Base-by-base conservation (phyloP, 768 basidiomycete genomes). In the Mycena alexandri region DNA sequence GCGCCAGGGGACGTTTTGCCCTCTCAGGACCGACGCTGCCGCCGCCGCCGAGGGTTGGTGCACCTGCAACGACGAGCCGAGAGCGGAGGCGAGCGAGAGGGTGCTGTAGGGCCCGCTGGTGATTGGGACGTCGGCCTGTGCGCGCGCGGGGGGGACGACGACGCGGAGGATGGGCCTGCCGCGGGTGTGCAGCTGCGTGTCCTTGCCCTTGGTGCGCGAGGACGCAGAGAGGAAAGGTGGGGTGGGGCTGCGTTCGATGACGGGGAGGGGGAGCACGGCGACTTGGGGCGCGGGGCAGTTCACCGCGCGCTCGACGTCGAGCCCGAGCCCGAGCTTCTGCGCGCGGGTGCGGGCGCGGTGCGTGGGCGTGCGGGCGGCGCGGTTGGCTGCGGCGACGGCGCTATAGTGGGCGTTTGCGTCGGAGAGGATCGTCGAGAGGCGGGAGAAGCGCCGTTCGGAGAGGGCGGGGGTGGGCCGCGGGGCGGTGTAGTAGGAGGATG, bases 281-380 rank as follows among this genome's bases (percentile, higher is more conserved):
- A 89, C 78, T 10, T 75, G 69, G 38, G 67, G 73, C 14, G 75
- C 77, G 6, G 84, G 80, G 59, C 84, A 84, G 19, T 73, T 72
- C 43, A 78, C 74, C 1, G 88, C 86, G 25, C 74, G 77, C 17
- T 73, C 69, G 25, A 83, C 80, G 75, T 85, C 79, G 53, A 90
- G 76, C 8, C 64, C 70, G 38, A 89, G 84, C 33, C 82, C 79
- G n/a, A 84, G 80, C 16, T 65, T 65, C 14, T 65, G 70, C 5
- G 89, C 89, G 25, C 78, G 84, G n/a, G 74, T 79, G 61, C 82
- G 84, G 12, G 89, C 89, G 71, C 85, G 85, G 66, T 80, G 69
- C 0, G 84, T 84, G 17, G 79, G 81, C 11, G 53, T 75, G 7
- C 77, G 74, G 4, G 76, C 65, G 24, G 69, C 70, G 54, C 87